Conservation (phyloP, 306 rosid genomes). For the Vigna hirtella region DNA sequence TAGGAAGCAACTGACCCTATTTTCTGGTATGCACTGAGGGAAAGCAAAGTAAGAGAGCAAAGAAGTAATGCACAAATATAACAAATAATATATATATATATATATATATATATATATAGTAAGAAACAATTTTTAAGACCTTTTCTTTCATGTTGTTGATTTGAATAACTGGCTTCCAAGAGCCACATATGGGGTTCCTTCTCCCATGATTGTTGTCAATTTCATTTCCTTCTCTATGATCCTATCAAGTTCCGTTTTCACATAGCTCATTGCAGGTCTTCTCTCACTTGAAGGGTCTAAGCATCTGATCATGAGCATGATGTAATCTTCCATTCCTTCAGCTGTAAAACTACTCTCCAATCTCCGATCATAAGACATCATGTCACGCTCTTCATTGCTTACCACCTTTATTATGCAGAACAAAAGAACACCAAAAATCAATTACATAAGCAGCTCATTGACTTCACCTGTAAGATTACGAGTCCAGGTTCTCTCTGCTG, state of each 20-base stretch:
- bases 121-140: conserved; percentile 39
- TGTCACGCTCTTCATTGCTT: conserved; percentile 51
- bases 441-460: background rate
- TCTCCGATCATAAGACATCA: conserved; percentile 58
- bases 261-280: conserved; percentile 76
- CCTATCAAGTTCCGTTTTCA: conserved; percentile 75
- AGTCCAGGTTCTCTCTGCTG: too few species aligned
- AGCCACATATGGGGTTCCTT: conserved; percentile 74
- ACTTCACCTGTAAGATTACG: background rate
- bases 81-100: conserved; percentile 35
- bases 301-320: conserved; percentile 64
- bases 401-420: conserved; percentile 53
- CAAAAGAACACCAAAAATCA: conserved; percentile 13
- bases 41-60: conserved; percentile 30
- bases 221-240: conserved; percentile 80
- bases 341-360: conserved; percentile 76
- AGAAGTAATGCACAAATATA: conserved; percentile 53
- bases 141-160: conserved; percentile 50
- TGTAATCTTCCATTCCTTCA: conserved; percentile 75
- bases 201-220: conserved; percentile 89
- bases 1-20: conserved; percentile 62
- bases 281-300: conserved; percentile 73
- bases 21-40: conserved; percentile 44
- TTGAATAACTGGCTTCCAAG: conserved; percentile 82
- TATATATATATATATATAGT: conserved; percentile 20